These are phyloP conservation scores for Lunularia cruciata DNA, from an alignment of 225 moss, liverwort and hornwort species.

Conservation along the genomic window DNA sequence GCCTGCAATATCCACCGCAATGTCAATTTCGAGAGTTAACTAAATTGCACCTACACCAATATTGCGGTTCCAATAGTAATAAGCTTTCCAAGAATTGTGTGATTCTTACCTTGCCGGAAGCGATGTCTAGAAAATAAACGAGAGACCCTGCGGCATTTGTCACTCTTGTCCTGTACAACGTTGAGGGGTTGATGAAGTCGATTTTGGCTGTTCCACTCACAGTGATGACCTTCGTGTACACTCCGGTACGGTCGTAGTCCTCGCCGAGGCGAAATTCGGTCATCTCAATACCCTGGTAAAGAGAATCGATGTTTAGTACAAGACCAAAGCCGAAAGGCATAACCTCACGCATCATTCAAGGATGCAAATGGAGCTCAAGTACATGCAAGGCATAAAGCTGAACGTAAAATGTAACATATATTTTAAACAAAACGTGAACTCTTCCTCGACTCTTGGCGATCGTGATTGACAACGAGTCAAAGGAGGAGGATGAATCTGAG, in stretches of 20 bases:
- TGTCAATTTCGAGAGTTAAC: background rate
- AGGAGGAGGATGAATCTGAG: too few species aligned
- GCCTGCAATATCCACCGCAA: background rate
- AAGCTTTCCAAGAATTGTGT: background rate
- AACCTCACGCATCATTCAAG: too few species aligned
- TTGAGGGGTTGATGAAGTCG: background rate
- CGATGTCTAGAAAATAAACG: background rate
- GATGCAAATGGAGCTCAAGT: too few species aligned
- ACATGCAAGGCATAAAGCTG: background rate
- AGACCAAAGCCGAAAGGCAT: background rate
- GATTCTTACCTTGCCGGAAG: slow-evolving; percentile 1
- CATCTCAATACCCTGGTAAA: background rate
- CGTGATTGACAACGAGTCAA: too few species aligned
- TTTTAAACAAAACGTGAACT: background rate
- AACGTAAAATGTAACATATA: background rate
- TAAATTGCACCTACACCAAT: background rate
- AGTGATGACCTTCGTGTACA: background rate
- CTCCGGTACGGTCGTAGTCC: slow-evolving; percentile 5
- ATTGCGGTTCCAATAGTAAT: background rate
- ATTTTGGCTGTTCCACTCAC: background rate
- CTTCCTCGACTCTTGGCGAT: too few species aligned
- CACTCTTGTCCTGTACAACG: background rate
- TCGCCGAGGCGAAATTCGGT: background rate
- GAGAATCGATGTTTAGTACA: background rate
- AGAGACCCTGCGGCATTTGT: background rate